phyloP scores from a whole-genome alignment of 805 yeast genomes.

The Metschnikowia kunwiensis region DNA sequence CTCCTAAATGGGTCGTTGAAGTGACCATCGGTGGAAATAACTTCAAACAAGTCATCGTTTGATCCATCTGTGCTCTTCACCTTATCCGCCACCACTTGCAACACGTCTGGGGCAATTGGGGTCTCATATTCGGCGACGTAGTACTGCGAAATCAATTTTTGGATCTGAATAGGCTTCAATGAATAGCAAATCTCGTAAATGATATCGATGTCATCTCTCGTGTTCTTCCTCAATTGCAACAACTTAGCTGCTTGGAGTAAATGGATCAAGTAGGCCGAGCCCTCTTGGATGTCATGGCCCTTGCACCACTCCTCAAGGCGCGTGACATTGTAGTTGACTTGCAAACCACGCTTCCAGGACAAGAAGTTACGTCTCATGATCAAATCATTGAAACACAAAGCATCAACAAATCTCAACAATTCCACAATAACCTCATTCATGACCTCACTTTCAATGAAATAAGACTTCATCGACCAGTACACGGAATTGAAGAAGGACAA shows the following conservation, averaged over 20 bases:
- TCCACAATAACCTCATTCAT: constrained; percentile 82
- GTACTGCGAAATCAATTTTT: constrained; percentile 84
- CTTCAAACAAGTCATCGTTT: constrained; percentile 63
- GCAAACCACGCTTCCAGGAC: constrained; percentile 97
- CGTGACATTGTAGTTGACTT: constrained; percentile 93
- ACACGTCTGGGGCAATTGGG: constrained; percentile 79
- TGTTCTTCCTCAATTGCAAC: constrained; percentile 85
- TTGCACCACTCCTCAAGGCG: constrained; percentile 98
- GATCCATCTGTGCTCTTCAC: constrained; percentile 60
- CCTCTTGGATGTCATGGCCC: constrained; percentile 86
- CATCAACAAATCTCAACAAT: constrained; percentile 81
- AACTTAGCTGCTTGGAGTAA: constrained; percentile 90
- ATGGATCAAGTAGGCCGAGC: constrained; percentile 78
- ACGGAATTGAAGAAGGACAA: constrained; percentile 85
- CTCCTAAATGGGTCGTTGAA: constrained; percentile 81
- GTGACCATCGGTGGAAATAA: constrained; percentile 66
- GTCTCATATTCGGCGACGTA: constrained; percentile 91
- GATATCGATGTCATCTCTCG: constrained; percentile 84
- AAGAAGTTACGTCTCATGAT: constrained; percentile 91
- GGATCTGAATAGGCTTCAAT: constrained; percentile 92
- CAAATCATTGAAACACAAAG: constrained; percentile 90
- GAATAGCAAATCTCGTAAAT: constrained; percentile 94
- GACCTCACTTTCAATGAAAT: constrained; percentile 80
- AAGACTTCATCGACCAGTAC: constrained; percentile 89
- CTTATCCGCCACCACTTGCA: constrained; percentile 75